A percentile compares a stretch with the other conserved stretches of the same genome.
Conservation (phyloP, 2,329 filamentous ascomycete genomes). For the Hypoxylon sp. region DNA sequence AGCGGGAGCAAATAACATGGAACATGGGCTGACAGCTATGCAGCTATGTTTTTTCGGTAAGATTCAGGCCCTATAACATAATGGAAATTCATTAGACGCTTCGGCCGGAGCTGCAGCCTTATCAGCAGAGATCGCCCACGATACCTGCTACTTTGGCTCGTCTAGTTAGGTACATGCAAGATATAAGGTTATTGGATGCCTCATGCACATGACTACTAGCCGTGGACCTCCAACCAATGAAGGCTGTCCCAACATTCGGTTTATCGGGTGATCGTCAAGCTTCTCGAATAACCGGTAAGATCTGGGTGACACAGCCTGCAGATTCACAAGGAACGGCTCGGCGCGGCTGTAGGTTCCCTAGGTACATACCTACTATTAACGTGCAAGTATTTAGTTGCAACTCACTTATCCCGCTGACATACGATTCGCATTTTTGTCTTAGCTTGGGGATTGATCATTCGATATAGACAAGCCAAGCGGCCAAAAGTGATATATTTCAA, state of each 20-base stretch:
- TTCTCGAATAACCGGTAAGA: conserved; percentile 16
- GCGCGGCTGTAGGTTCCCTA: conserved; percentile 4
- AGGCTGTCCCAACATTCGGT: not conserved
- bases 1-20: conserved; percentile 3
- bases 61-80: conserved; percentile 5
- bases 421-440: conserved; percentile 6
- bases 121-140: conserved; percentile 2
- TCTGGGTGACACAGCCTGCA: not conserved
- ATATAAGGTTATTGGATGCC: conserved; percentile 18
- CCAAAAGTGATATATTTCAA: not conserved
- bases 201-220: conserved; percentile 10
- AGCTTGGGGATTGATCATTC: not conserved
- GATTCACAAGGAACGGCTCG: conserved; percentile 5
- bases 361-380: not conserved
- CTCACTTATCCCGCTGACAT: conserved; percentile 3
- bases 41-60: not conserved
- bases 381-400: not conserved
- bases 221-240: conserved; percentile 7
- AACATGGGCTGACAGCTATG: not conserved
- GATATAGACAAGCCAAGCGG: not conserved
- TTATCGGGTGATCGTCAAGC: conserved; percentile 6
- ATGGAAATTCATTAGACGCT: conserved; percentile 7
- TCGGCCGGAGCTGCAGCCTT: conserved; percentile 6
- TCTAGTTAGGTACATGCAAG: conserved; percentile 18
- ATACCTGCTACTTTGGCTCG: conserved; percentile 15